Evolutionary conservation across 176 grass and related monocot genomes (phyloP), one percentile per base, ranked within the genome.

Genomic region (Avena sativa): DNA sequence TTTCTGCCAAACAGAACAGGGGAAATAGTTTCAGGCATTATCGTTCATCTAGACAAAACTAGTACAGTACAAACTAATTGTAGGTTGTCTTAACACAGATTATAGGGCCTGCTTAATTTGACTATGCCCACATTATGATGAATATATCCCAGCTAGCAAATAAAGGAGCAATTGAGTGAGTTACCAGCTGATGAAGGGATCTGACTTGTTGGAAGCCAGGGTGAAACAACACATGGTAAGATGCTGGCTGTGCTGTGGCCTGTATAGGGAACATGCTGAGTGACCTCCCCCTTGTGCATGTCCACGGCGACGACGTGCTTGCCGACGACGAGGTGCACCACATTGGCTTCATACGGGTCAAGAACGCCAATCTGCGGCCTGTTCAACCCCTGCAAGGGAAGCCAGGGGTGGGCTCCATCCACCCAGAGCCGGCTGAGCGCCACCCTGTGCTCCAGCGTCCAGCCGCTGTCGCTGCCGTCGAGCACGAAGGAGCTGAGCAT

Each of bases 371-470:
- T 71, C 40, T 21, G 17, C 19, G 69, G 69, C 38, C 7, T 62
- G 60, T 8, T 62, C 2, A 25, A 17, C 69, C 38, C 69, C 9
- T 46, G 28, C 21, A 62, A 25, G 21, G 60, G 60, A 23, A 62
- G 60, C 16, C 13, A 40, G 3, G 71, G 58, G 20, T 66, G 12
- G 9, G 4, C 38, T 8, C n/a, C 68, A 34, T 52, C 55, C 53
- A 21, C 51, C 13, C 10, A 63, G 19, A 64, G 26, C 46, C 14
- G 69, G 70, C 70, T 19, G 10, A 81, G 70, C 5, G 71, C 20
- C 30, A 76, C 57, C 79, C n/a, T 70, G 47, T 87, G 79, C 46
- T 75, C 57, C 57, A 87, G 78, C 68, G 13, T 87, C 85, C 78
- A 87, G 68, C 26, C 10, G 67, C 12, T 12, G 49, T 20, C 1